phyloP scores from a whole-genome alignment of 1,284 basidiomycete species.

The Fereydounia khargensis region DNA sequence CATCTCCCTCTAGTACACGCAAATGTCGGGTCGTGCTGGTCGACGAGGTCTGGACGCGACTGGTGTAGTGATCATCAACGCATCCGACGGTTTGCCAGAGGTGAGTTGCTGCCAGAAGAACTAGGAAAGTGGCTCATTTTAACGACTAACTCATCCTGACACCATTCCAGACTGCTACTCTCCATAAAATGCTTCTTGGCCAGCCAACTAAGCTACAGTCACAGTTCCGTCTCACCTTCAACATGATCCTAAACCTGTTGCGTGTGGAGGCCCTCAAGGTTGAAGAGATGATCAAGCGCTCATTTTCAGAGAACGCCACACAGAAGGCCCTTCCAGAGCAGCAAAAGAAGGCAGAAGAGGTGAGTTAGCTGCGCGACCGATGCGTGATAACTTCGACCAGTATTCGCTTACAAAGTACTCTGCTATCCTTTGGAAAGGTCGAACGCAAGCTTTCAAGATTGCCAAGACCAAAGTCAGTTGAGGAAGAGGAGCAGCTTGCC shows the following conservation, averaged over 20 bases:
- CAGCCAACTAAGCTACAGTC: conserved; percentile 87
- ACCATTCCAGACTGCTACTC: conserved; percentile 65
- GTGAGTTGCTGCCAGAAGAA: no score
- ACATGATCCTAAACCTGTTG: conserved; percentile 97
- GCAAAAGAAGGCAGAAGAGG: conserved; percentile 71
- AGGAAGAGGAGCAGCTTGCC: conserved; percentile 66
- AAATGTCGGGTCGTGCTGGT: conserved; percentile 98
- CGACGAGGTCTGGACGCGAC: conserved; percentile 91
- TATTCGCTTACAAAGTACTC: no score
- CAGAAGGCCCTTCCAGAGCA: conserved; percentile 90
- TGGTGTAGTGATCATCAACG: conserved; percentile 85
- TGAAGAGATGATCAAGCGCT: conserved; percentile 99
- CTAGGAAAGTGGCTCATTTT: no score
- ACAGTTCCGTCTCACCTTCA: conserved; percentile 97
- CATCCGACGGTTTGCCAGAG: conserved; percentile 78
- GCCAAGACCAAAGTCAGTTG: conserved; percentile 65
- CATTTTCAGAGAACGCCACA: conserved; percentile 95
- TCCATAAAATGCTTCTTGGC: conserved; percentile 90
- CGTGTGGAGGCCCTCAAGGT: conserved; percentile 93
- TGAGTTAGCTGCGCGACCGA: no score
- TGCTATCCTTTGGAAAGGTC: conserved; percentile 66
- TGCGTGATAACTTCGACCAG: no score
- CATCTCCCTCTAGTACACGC: conserved; percentile 88
- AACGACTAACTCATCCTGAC: no score
- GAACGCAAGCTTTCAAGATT: conserved; percentile 72